Evolutionary conservation across 2,329 filamentous ascomycete species (phyloP).

Genomic region (Cladophialophora yegresii): DNA sequence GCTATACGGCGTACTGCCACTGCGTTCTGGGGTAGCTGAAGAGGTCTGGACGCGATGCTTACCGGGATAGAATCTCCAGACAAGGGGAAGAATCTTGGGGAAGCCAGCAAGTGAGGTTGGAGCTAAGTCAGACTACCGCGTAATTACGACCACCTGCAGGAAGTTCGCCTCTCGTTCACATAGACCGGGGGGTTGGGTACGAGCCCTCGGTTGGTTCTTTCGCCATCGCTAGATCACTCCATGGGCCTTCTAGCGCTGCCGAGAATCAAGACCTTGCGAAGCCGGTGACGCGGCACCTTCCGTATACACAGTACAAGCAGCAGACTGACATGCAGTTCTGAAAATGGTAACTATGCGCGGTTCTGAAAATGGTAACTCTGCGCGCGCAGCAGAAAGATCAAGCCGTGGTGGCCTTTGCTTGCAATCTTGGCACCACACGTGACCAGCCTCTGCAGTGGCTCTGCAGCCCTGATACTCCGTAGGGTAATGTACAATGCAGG

Average conservation of each 20-base stretch:
- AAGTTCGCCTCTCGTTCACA: background rate
- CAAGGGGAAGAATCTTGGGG: background rate
- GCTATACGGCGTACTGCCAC: background rate
- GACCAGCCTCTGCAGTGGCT: background rate
- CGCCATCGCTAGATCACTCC: background rate
- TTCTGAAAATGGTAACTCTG: background rate
- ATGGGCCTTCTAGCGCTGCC: background rate
- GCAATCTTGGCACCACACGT: background rate
- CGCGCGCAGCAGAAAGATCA: background rate
- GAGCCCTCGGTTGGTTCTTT: background rate
- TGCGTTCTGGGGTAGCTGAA: background rate
- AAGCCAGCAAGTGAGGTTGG: background rate
- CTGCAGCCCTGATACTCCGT: too few relatives aligned
- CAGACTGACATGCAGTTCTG: too few relatives aligned
- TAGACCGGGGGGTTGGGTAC: background rate
- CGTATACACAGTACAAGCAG: background rate
- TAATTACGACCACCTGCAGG: constrained; percentile 6
- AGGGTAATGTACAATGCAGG: background rate
- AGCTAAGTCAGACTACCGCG: too few relatives aligned
- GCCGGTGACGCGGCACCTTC: background rate
- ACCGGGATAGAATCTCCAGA: background rate
- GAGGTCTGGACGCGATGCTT: background rate
- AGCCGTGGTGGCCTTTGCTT: background rate
- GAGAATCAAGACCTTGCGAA: background rate
- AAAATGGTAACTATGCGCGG: background rate